Conservation (phyloP, 441 rosid species). For the Erodium texanum region DNA sequence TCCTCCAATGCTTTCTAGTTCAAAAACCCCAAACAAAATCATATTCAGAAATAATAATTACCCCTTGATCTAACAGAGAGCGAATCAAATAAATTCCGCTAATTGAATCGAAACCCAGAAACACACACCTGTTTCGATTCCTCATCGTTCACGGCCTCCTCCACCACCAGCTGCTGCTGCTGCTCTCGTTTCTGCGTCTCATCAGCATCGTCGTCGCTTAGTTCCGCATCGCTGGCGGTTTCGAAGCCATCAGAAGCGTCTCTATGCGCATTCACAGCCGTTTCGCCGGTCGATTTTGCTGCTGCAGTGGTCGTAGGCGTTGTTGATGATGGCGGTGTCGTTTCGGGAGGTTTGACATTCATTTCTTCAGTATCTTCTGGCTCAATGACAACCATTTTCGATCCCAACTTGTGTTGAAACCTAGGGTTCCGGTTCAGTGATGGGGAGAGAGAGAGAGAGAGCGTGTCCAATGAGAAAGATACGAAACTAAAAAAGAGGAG, state of each 20-base stretch:
- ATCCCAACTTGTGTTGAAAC: not conserved
- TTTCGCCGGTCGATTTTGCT: conserved; percentile 8
- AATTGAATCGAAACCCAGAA: not conserved
- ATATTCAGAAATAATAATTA: not conserved
- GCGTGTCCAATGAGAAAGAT: not conserved
- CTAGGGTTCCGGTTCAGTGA: conserved; percentile 1
- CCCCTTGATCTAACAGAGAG: not conserved
- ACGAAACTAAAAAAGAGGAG: not conserved
- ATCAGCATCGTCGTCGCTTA: conserved; percentile 39
- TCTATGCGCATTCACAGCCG: conserved; percentile 12
- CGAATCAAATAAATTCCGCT: not conserved
- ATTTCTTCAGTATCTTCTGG: conserved; percentile 25
- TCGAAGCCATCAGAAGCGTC: conserved; percentile 77
- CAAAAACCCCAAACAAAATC: conserved; percentile 3
- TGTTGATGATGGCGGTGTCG: conserved; percentile 19
- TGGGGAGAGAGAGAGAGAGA: not conserved
- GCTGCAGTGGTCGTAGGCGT: conserved; percentile 19
- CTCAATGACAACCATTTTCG: conserved; percentile 48
- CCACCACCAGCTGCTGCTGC: conserved; percentile 15
- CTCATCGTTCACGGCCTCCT: conserved; percentile 22
- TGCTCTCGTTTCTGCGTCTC: conserved; percentile 13
- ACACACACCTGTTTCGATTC: conserved; percentile 39
- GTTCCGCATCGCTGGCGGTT: conserved; percentile 76
- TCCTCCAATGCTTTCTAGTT: conserved; percentile 44
- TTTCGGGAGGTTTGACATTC: conserved; percentile 16